Evolutionary conservation across 345 rosid species (phyloP).

Genomic region (Citropsis articulata): DNA sequence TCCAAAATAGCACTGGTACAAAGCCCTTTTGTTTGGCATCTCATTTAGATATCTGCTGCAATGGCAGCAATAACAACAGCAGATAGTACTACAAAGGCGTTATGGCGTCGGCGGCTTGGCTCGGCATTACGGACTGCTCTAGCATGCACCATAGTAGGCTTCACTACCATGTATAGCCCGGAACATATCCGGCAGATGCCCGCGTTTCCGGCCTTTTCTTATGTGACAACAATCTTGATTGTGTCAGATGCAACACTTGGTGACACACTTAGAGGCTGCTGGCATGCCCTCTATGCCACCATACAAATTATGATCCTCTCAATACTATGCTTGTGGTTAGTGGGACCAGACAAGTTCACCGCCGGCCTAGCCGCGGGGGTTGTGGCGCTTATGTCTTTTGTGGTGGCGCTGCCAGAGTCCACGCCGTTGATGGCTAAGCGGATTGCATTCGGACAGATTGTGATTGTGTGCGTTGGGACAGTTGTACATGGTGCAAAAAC

Average conservation of each 20-base stretch:
- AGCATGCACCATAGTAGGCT: slow-evolving; percentile 65
- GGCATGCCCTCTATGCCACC: slow-evolving; percentile 48
- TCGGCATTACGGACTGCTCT: slow-evolving; percentile 55
- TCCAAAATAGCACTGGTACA: neutral
- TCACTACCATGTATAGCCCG: slow-evolving; percentile 61
- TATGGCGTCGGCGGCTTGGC: slow-evolving; percentile 36
- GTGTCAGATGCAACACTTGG: slow-evolving; percentile 76
- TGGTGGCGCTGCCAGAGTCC: slow-evolving; percentile 72
- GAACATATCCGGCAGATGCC: slow-evolving; percentile 24
- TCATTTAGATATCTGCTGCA: neutral
- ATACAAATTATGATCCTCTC: slow-evolving; percentile 41
- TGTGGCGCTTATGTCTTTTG: slow-evolving; percentile 49
- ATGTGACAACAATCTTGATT: slow-evolving; percentile 59
- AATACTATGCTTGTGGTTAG: slow-evolving; percentile 34
- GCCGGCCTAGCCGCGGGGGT: slow-evolving; percentile 44
- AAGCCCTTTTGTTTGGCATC: neutral
- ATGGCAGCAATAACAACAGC: neutral
- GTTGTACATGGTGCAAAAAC: slow-evolving; percentile 42
- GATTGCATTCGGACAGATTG: slow-evolving; percentile 78
- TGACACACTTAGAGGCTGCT: slow-evolving; percentile 51
- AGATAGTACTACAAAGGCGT: neutral
- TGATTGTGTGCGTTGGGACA: slow-evolving; percentile 57
- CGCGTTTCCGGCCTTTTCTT: slow-evolving; percentile 66
- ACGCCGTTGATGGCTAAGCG: slow-evolving; percentile 61
- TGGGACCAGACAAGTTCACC: slow-evolving; percentile 47